phyloP scores from a whole-genome alignment of 2,329 filamentous ascomycete genomes.

The Sphaerulina vaccinii region DNA sequence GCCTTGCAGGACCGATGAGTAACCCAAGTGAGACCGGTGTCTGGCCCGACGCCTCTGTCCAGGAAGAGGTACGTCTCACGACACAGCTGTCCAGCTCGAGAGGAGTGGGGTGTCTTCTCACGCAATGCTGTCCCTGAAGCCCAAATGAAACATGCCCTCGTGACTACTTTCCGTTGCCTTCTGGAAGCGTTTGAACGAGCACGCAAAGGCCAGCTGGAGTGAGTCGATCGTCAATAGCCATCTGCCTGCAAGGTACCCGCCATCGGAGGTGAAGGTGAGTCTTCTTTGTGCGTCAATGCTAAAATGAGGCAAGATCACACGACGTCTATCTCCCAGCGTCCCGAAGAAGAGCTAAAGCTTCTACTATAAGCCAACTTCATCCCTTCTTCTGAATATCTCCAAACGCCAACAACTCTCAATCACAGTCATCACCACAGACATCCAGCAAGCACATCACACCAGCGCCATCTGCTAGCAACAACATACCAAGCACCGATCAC shows the following conservation, averaged over 20 bases:
- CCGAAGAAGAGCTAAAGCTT: too few relatives aligned
- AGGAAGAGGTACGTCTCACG: slow-evolving; percentile 7
- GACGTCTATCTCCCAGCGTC: too few relatives aligned
- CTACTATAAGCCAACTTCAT: too few relatives aligned
- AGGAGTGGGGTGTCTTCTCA: background rate
- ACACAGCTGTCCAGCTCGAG: background rate
- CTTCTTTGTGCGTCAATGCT: too few relatives aligned
- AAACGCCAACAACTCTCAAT: too few relatives aligned
- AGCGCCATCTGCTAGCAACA: background rate
- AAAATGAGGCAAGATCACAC: too few relatives aligned
- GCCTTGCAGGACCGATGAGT: too few relatives aligned
- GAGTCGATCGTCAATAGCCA: background rate
- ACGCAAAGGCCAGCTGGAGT: background rate
- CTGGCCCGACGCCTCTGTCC: slow-evolving; percentile 2
- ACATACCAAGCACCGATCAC: background rate
- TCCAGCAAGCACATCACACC: background rate
- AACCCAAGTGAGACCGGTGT: background rate
- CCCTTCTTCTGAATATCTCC: too few relatives aligned
- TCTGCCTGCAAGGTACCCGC: too few relatives aligned
- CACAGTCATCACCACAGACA: slow-evolving; percentile 3
- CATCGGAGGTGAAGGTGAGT: background rate
- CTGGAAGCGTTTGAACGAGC: background rate
- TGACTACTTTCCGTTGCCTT: background rate
- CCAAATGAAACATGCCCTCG: background rate
- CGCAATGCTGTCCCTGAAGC: slow-evolving; percentile 1